phyloP scores from a whole-genome alignment of 371 early-diverging fungal species.

The Mortierella sp. region DNA sequence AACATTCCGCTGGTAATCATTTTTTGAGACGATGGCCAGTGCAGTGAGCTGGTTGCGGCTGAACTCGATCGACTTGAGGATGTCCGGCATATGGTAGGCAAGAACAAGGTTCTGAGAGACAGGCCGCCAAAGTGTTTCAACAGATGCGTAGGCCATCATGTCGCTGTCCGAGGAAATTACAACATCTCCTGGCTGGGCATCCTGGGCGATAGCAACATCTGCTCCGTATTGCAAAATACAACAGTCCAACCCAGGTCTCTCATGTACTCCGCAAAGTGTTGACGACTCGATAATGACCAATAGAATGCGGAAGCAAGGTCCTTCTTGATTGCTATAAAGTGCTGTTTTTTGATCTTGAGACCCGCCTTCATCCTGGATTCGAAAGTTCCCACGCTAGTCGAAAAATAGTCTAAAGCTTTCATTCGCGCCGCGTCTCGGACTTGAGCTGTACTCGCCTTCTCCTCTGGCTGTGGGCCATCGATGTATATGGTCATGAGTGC shows the following conservation, averaged over 20 bases:
- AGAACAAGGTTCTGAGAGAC: neutral
- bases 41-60: slow-evolving; percentile 4
- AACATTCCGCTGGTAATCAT: neutral
- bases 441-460: neutral
- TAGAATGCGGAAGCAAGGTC: neutral
- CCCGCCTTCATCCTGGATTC: neutral
- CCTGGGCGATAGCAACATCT: neutral
- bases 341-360: neutral
- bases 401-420: neutral
- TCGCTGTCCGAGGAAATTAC: neutral
- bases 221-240: neutral
- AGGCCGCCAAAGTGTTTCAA: neutral
- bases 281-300: neutral
- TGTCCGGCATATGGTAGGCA: neutral
- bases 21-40: neutral
- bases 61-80: neutral
- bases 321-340: neutral
- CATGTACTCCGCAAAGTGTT: neutral
- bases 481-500: neutral
- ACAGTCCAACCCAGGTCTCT: neutral
- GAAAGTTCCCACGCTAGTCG: neutral
- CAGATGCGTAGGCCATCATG: neutral
- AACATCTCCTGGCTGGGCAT: neutral
- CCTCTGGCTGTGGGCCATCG: neutral
- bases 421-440: neutral